Evolutionary conservation across 208 protist species (phyloP).

Genomic region (Crithidia sp.): DNA sequence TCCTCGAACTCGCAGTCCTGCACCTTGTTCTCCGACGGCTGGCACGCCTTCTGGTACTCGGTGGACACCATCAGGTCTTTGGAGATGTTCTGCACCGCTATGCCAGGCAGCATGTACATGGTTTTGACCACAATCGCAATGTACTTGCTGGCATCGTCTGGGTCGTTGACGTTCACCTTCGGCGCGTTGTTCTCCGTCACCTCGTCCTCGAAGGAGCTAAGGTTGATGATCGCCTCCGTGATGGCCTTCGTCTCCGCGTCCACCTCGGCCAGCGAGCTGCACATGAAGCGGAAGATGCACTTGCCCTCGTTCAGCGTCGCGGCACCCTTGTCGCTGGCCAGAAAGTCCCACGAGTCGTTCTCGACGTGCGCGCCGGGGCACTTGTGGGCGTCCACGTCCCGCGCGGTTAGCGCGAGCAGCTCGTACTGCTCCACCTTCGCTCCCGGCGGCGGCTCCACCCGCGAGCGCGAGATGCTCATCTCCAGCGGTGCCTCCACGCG

Average conservation of each 20-base stretch:
- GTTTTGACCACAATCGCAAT: constrained; percentile 84
- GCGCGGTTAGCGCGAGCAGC: constrained; percentile 69
- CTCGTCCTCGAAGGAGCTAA: constrained; percentile 74
- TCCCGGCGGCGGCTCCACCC: constrained; percentile 22
- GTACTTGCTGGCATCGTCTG: constrained; percentile 62
- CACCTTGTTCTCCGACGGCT: constrained; percentile 75
- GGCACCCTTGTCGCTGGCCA: constrained; percentile 40
- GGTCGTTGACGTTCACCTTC: constrained; percentile 64
- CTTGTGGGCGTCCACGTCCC: constrained; percentile 48
- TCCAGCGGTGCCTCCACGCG: constrained; percentile 13
- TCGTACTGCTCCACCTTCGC: constrained; percentile 80
- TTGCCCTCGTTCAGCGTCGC: constrained; percentile 68
- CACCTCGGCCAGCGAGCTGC: constrained; percentile 40
- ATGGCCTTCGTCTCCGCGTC: constrained; percentile 55
- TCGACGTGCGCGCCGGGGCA: constrained; percentile 46
- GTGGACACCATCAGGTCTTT: constrained; percentile 67
- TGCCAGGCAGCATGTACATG: constrained; percentile 89
- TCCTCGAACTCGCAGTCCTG: constrained; percentile 54
- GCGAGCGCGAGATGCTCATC: constrained; percentile 19
- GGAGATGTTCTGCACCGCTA: constrained; percentile 57
- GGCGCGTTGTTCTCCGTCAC: constrained; percentile 82
- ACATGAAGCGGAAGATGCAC: constrained; percentile 84
- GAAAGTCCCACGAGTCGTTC: constrained; percentile 80
- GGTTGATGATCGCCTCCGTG: constrained; percentile 78
- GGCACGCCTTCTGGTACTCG: constrained; percentile 86